Conservation (phyloP, 2,329 filamentous ascomycete species). For the Neonectria magnoliae region DNA sequence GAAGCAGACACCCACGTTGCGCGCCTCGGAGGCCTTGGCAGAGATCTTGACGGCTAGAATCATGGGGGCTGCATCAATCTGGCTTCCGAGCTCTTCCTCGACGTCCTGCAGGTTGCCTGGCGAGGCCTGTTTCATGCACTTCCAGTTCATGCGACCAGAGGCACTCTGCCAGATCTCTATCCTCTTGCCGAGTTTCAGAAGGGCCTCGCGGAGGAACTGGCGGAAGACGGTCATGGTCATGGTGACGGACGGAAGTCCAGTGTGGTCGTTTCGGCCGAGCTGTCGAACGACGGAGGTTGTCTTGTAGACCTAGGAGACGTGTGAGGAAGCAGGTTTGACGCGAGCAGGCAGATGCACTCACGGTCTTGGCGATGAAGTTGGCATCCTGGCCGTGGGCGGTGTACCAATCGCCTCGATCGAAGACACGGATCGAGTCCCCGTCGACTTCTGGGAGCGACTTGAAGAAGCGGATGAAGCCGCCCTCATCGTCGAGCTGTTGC, state of each 20-base stretch:
- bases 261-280: conserved; percentile 83
- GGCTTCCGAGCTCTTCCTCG: conserved; percentile 89
- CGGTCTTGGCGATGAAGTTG: conserved; percentile 81
- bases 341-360: conserved; percentile 47
- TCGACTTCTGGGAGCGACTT: conserved; percentile 80
- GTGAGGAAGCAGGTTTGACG: background rate
- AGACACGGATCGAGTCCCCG: conserved; percentile 84
- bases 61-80: conserved; percentile 90
- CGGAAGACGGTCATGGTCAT: conserved; percentile 95
- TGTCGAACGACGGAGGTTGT: conserved; percentile 95
- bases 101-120: conserved; percentile 97
- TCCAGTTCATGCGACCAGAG: conserved; percentile 88
- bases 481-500: conserved; percentile 88
- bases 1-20: conserved; percentile 94
- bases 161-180: conserved; percentile 88
- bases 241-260: conserved; percentile 91
- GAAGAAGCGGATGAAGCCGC: conserved; percentile 96
- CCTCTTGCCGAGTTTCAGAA: conserved; percentile 90
- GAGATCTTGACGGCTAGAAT: conserved; percentile 95
- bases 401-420: conserved; percentile 95
- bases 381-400: conserved; percentile 92
- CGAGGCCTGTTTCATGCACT: conserved; percentile 88
- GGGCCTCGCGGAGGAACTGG: conserved; percentile 92
- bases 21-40: conserved; percentile 84
- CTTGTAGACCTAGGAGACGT: conserved; percentile 80